phyloP scores from a whole-genome alignment of 2,329 filamentous ascomycete species.

The Pochonia chlamydosporia region DNA sequence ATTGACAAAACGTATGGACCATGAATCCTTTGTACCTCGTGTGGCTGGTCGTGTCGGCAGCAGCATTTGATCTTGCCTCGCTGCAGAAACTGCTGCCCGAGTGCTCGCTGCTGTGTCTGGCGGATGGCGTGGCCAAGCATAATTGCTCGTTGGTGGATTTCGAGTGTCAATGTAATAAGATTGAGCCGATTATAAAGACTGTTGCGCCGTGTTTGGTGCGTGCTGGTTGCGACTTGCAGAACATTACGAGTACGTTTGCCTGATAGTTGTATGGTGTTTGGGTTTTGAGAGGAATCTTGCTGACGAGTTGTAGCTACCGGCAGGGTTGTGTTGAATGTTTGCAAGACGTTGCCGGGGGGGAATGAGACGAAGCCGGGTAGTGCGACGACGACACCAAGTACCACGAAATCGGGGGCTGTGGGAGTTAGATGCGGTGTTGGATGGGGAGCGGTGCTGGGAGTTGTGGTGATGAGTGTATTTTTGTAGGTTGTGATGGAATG shows the following conservation, averaged over 20 bases:
- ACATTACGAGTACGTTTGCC: constrained; percentile 26
- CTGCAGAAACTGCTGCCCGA: constrained; percentile 24
- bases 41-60: neutral
- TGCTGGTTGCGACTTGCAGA: constrained; percentile 26
- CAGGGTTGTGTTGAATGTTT: constrained; percentile 5
- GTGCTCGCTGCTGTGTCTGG: constrained; percentile 33
- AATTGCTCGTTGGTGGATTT: constrained; percentile 29
- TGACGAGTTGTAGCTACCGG: constrained; percentile 1
- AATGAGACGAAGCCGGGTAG: neutral
- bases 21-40: neutral
- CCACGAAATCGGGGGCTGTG: neutral
- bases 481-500: neutral
- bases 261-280: neutral
- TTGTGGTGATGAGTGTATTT: neutral
- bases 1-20: no score
- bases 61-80: constrained; percentile 12
- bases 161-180: constrained; percentile 32
- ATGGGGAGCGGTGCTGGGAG: neutral
- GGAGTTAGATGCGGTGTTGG: neutral
- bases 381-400: neutral
- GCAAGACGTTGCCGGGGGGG: neutral
- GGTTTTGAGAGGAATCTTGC: neutral
- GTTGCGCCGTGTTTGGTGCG: constrained; percentile 30
- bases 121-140: constrained; percentile 21
- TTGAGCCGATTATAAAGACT: constrained; percentile 25